phyloP scores from a whole-genome alignment of 352 stramenopile genomes.

The Aphanomyces euteiches region DNA sequence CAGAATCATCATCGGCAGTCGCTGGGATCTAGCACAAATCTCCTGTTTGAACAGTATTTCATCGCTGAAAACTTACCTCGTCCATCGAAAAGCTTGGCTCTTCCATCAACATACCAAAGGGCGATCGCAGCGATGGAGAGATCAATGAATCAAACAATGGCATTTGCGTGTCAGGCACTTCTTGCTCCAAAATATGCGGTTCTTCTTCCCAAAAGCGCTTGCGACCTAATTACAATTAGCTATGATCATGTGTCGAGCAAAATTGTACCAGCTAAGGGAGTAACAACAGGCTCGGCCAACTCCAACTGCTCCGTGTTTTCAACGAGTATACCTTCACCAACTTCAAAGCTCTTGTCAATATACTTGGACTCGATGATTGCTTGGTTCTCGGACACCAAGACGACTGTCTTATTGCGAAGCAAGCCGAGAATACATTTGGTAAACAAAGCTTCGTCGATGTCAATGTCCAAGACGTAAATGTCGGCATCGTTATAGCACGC shows the following conservation, averaged over 20 bases:
- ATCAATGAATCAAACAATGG: neutral
- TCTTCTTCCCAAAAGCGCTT: conserved; percentile 25
- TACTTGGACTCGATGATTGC: conserved; percentile 6
- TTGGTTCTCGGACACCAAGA: conserved; percentile 65
- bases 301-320: neutral
- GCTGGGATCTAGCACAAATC: neutral
- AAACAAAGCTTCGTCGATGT: conserved; percentile 72
- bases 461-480: conserved; percentile 32
- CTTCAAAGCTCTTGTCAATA: conserved; percentile 20
- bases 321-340: neutral
- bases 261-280: neutral
- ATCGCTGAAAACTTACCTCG: neutral
- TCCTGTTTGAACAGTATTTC: neutral
- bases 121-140: conserved; percentile 21
- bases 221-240: conserved; percentile 7
- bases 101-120: conserved; percentile 15
- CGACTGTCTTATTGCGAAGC: conserved; percentile 53
- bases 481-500: conserved; percentile 43
- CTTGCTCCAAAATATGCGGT: neutral
- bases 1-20: neutral
- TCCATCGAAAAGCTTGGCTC: conserved; percentile 13
- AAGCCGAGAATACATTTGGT: conserved; percentile 56
- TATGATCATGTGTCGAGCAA: conserved; percentile 1
- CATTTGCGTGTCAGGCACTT: neutral
- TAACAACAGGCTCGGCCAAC: conserved; percentile 29